Evolutionary conservation across 1,139 yeast genomes (phyloP).

Genomic region (Entelexis sorbosivorans): DNA sequence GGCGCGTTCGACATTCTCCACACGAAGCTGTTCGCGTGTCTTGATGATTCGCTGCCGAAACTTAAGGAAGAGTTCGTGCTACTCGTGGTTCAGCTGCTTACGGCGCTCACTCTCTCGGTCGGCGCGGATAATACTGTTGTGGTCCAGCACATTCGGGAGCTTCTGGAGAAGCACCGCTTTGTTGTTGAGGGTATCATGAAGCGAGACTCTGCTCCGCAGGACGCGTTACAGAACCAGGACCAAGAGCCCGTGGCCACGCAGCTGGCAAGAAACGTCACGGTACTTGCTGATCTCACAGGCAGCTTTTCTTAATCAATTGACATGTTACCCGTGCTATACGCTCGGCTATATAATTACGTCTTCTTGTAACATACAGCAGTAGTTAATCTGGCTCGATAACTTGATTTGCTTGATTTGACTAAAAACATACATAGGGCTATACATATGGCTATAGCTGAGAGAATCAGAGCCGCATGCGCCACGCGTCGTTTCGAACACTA

Average conservation of each 20-base stretch:
- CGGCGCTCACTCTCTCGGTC: conserved; percentile 59
- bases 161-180: conserved; percentile 46
- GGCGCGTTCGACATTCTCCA: conserved; percentile 75
- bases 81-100: conserved; percentile 67
- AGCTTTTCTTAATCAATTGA: not conserved
- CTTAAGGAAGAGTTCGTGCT: conserved; percentile 48
- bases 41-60: not conserved
- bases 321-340: too few relatives aligned
- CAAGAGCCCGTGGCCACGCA: conserved; percentile 6
- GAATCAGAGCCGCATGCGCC: conserved; percentile 11
- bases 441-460: too few relatives aligned
- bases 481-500: conserved; percentile 20
- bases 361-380: too few relatives aligned
- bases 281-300: not conserved
- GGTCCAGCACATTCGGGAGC: conserved; percentile 42
- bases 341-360: too few relatives aligned
- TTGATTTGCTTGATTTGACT: not conserved
- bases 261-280: conserved; percentile 11
- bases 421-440: too few relatives aligned
- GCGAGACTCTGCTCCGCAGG: conserved; percentile 15
- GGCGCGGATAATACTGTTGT: conserved; percentile 67
- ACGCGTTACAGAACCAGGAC: conserved; percentile 9
- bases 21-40: conserved; percentile 40
- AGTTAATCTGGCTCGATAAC: not conserved
- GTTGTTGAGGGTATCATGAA: conserved; percentile 52